Evolutionary conservation across 768 basidiomycete species (phyloP), one percentile per base, ranked within the genome.

Genomic region (Nidularia sp.): DNA sequence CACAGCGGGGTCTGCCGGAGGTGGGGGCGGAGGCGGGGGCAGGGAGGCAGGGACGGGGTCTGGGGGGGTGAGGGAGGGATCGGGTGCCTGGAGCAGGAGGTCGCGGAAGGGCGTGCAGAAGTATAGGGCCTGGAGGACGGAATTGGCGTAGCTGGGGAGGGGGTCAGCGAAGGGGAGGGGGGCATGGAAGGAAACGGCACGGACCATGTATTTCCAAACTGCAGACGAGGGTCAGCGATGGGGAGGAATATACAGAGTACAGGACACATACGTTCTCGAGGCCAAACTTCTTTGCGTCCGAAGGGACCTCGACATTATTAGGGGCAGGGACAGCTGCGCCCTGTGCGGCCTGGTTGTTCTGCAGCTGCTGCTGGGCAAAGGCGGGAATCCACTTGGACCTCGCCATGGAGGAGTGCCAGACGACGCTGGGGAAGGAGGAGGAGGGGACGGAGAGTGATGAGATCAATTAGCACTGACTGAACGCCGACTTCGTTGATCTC

Each of bases 151-250:
- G 72, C 94, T 94, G 66, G 53, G 49, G 36, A 39, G 45, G 50
- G 47, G 31, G 60, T 66, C 49, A 64, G 62, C 54, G 42, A 34
- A 51, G 55, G 34, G 47, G 51, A 55, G 15, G 12, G 45, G 47
- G 49, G 18, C 39, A n/a, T n/a, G n/a, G 48, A 49, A 51, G 39
- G n/a, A 35, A 45, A 39, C 35, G 47, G 33, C 15, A 41, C 78
- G 60, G 57, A 93, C 93, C 95, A 98, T 45, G 93, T 98, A 67
- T 98, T 98, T 39, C 93, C 94, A 74, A 96, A 97, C 93, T 96
- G 57, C 34, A 52, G 55, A 46, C 33, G 52, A 47, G 51, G 45
- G 49, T 52, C 47, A 60, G 45, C n/a, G 42, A 31, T 50, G 39
- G 25, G 49, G 36, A 49, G 53, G 34, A 47, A 18, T 45, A 15